A percentile compares a stretch with the other conserved stretches of the same genome.
Evolutionary conservation across 495 filamentous ascomycete genomes (phyloP).

Genomic region (Penicillium turbatum): DNA sequence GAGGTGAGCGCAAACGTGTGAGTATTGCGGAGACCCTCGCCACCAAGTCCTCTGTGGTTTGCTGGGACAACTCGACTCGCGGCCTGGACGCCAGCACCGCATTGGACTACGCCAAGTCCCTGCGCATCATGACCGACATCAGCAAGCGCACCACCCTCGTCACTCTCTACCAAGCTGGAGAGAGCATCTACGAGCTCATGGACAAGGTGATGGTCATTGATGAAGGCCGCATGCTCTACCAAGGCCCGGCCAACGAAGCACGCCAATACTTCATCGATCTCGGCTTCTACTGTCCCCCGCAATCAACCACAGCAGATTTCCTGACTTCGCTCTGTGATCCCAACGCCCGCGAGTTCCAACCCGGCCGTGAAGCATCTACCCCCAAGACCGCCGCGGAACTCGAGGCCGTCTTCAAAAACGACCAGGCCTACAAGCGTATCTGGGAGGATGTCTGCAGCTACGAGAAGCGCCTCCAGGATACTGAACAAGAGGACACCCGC

Average conservation of each 20-base stretch:
- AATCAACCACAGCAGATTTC: constrained; percentile 71
- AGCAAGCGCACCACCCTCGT: constrained; percentile 76
- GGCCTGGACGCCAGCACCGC: constrained; percentile 77
- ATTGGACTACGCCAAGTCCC: constrained; percentile 70
- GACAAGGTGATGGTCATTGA: constrained; percentile 71
- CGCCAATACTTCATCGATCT: constrained; percentile 65
- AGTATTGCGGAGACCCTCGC: constrained; percentile 66
- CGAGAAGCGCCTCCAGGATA: constrained; percentile 56
- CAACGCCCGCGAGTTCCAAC: constrained; percentile 59
- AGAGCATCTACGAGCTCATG: constrained; percentile 80
- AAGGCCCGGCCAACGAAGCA: constrained; percentile 59
- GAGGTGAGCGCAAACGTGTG: constrained; percentile 69
- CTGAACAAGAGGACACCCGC: constrained; percentile 58
- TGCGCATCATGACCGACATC: constrained; percentile 80
- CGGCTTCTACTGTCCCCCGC: constrained; percentile 61
- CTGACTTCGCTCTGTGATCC: constrained; percentile 75
- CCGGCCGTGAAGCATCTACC: constrained; percentile 58
- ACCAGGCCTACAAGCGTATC: constrained; percentile 49
- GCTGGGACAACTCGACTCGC: constrained; percentile 75
- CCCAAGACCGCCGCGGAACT: constrained; percentile 62
- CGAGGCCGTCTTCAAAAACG: constrained; percentile 54
- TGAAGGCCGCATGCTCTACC: constrained; percentile 60
- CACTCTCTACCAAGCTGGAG: constrained; percentile 79
- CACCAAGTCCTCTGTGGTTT: constrained; percentile 60
- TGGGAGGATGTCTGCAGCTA: constrained; percentile 55